Conservation (phyloP, 208 protist species). For the Trypanosoma conorhini region DNA sequence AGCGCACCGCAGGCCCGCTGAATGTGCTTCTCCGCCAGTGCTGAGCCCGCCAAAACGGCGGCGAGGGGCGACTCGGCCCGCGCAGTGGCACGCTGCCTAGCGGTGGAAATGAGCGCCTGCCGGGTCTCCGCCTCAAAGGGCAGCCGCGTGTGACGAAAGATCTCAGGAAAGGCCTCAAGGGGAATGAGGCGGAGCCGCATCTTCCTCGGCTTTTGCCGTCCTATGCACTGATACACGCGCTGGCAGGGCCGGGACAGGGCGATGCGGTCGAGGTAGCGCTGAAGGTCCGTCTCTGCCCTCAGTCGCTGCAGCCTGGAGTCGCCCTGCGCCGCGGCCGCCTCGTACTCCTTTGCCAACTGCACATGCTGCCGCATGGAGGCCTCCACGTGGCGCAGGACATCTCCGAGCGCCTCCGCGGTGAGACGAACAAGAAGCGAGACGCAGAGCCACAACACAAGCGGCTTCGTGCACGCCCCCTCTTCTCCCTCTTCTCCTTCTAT, state of each 20-base stretch:
- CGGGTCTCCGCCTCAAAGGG: conserved; percentile 50
- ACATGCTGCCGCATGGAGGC: conserved; percentile 63
- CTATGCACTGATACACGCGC: conserved; percentile 47
- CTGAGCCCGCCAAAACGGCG: conserved; percentile 42
- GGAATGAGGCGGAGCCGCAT: conserved; percentile 80
- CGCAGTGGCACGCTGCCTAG: conserved; percentile 25
- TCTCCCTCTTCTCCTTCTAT: conserved; percentile 41
- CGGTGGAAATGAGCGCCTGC: conserved; percentile 37
- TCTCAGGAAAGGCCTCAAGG: conserved; percentile 71
- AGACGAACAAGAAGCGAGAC: conserved; percentile 71
- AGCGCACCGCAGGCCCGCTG: conserved; percentile 57
- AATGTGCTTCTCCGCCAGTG: conserved; percentile 48
- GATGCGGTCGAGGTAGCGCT: conserved; percentile 28
- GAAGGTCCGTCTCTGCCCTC: conserved; percentile 27
- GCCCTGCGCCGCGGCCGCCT: conserved; percentile 18
- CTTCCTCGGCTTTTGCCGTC: conserved; percentile 38
- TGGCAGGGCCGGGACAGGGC: conserved; percentile 36
- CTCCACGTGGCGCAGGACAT: conserved; percentile 70
- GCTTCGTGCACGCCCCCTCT: conserved; percentile 22
- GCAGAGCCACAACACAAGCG: conserved; percentile 69
- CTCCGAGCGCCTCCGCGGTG: conserved; percentile 70
- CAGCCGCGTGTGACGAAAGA: conserved; percentile 50
- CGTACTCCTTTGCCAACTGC: conserved; percentile 53
- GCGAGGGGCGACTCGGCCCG: conserved; percentile 47
- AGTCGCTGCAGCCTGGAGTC: conserved; percentile 14